Percentiles rank a stretch among this genome's conserved stretches.
phyloP scores from a whole-genome alignment of 805 yeast species.

The Grigorovia jiainica region DNA sequence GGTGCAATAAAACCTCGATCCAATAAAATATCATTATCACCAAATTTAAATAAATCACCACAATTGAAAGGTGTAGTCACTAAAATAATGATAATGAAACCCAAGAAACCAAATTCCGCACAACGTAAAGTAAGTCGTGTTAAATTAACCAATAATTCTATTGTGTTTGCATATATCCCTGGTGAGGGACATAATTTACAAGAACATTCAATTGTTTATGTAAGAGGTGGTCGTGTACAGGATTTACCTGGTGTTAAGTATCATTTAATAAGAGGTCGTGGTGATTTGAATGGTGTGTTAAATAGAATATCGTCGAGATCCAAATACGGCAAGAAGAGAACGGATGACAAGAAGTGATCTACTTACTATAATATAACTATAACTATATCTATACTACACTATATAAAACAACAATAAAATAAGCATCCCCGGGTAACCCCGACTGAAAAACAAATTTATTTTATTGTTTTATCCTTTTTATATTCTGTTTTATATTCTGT shows the following conservation, averaged over 20 bases:
- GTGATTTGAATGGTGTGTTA: constrained; percentile 91
- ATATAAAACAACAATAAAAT: no score
- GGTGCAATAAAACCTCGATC: constrained; percentile 42
- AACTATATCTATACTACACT: no score
- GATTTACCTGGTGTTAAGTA: constrained; percentile 98
- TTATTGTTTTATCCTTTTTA: no score
- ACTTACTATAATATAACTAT: no score
- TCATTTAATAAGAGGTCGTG: constrained; percentile 74
- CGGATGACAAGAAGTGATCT: constrained; percentile 36
- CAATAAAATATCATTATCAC: constrained; percentile 48
- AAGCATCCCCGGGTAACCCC: no score
- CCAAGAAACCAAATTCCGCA: constrained; percentile 97
- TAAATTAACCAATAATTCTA: constrained; percentile 79
- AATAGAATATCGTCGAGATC: constrained; percentile 84
- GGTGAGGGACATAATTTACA: constrained; percentile 98
- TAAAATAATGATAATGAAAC: constrained; percentile 89
- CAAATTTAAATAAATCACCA: constrained; percentile 77
- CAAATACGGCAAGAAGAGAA: constrained; percentile 88
- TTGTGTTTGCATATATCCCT: constrained; percentile 87
- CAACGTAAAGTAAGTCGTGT: constrained; percentile 96
- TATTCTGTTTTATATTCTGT: no score
- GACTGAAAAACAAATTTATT: no score
- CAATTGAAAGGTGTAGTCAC: constrained; percentile 88
- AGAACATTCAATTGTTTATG: constrained; percentile 92
- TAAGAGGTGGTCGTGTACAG: constrained; percentile 97